Percentiles rank a stretch among this genome's conserved stretches.
These are phyloP conservation scores for Trichosporon asahii DNA, from an alignment of 1,284 basidiomycete genomes.

Conservation along the genomic window DNA sequence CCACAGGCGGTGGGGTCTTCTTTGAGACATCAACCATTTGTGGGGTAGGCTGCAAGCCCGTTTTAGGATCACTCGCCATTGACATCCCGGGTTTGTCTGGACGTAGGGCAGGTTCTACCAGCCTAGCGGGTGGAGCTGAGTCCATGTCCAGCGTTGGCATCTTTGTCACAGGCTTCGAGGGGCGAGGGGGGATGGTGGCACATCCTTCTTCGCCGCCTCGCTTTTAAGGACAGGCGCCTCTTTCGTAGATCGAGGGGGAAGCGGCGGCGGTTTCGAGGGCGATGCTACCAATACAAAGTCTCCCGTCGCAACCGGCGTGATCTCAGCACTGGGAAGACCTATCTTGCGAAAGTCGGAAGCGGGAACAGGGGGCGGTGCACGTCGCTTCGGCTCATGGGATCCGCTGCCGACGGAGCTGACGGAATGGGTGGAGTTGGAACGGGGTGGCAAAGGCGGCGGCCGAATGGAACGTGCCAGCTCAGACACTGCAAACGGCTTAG, in stretches of 20 bases:
- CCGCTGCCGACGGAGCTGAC: conserved; percentile 18
- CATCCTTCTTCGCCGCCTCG: background rate
- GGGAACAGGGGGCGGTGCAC: conserved; percentile 13
- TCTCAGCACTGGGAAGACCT: conserved; percentile 18
- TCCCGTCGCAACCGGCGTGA: conserved; percentile 42
- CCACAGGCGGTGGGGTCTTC: conserved; percentile 1
- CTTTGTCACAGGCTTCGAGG: background rate
- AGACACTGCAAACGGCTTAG: background rate
- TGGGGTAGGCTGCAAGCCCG: background rate
- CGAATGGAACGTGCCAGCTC: background rate
- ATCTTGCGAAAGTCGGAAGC: conserved; percentile 21
- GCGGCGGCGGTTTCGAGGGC: conserved; percentile 12
- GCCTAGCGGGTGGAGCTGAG: conserved; percentile 13
- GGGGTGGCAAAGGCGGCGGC: background rate
- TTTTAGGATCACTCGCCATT: background rate
- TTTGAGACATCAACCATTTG: background rate
- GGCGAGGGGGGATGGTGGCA: background rate
- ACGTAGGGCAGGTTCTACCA: conserved; percentile 10
- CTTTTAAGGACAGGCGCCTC: background rate
- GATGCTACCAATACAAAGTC: conserved; percentile 43
- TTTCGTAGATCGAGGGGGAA: conserved; percentile 1
- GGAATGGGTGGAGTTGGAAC: background rate
- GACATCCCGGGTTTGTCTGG: conserved; percentile 12
- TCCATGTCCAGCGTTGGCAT: conserved; percentile 21
- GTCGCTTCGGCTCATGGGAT: conserved; percentile 19